Evolutionary conservation across 2,329 filamentous ascomycete species (phyloP), one percentile per base, ranked within the genome.

Genomic region (Monilinia fructigena): DNA sequence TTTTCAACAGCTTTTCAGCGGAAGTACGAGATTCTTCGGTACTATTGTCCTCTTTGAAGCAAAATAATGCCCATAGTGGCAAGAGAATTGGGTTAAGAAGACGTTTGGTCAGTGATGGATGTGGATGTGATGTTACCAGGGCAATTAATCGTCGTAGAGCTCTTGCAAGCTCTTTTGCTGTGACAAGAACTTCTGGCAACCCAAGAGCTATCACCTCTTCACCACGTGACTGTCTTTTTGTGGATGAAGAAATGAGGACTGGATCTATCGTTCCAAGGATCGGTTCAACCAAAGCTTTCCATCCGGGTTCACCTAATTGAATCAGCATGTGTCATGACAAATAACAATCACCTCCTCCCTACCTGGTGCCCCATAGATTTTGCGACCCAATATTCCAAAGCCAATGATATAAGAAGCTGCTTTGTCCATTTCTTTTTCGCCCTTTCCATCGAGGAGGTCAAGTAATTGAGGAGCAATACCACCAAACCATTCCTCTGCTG

Each of bases 331-430:
- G 4, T n/a, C 16, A 26, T 26, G 45, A 60, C 8, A 20, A 48
- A 73, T 69, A 50, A 23, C 40, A 16, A 72, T 68, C 70, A 70
- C 79, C 18, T 38, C n/a, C 31, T 23, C n/a, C 31, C 31, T 61
- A 77, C 86, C 87, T 59, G 87, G 88, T 8, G 87, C 86, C 14
- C 89, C 89, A 61, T 82, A 85, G 35, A 83, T 80, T 72, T 82
- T 88, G 67, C 83, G 85, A 3, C 87, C 88, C 11, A 92, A 75
- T 23, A 92, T 85, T 0, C 89, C 88, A 72, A 85, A 89, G 1
- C 85, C 85, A 69, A 89, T 86, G 23, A 89, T 82, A 70, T 87
- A 87, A 0, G 85, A 81, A 14, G 85, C 84, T 14, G 82, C 86
- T 73, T 82, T 85, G 58, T 81, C 81, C 65, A 89, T 78, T 69